These are phyloP conservation scores for Malassezia brasiliensis DNA, from an alignment of 1,284 basidiomycete species.

Conservation along the genomic window DNA sequence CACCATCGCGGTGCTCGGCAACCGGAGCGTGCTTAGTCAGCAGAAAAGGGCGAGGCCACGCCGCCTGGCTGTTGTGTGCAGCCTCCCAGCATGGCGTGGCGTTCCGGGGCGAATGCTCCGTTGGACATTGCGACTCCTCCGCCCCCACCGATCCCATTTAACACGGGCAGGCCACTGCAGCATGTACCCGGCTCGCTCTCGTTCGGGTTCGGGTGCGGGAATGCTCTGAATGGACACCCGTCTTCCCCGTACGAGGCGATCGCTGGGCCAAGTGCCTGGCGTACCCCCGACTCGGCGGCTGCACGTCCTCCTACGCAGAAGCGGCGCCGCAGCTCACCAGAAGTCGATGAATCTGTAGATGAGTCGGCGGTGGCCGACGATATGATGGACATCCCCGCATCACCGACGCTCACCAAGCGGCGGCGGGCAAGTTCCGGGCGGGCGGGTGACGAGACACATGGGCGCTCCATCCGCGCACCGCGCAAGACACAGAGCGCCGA, in stretches of 20 bases:
- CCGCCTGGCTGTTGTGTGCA: no score
- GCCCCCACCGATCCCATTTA: constrained; percentile 16
- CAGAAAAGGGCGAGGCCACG: background rate
- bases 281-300: background rate
- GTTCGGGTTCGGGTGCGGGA: constrained; percentile 17
- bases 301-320: background rate
- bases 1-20: background rate
- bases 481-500: constrained; percentile 20
- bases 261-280: background rate
- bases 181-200: constrained; percentile 3
- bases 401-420: constrained; percentile 6
- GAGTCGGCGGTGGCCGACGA: background rate
- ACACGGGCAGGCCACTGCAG: background rate
- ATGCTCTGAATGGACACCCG: background rate
- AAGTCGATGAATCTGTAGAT: background rate
- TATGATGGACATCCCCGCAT: background rate
- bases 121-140: constrained; percentile 7
- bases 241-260: background rate
- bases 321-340: constrained; percentile 10
- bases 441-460: background rate
- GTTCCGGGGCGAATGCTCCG: background rate
- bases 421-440: constrained; percentile 1
- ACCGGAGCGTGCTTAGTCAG: background rate
- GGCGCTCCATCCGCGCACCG: constrained; percentile 1
- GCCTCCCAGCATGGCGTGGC: background rate